Percentiles rank a stretch among this genome's conserved stretches.
These are phyloP conservation scores for Phytopythium montanum DNA, from an alignment of 352 stramenopile genomes.

Conservation along the genomic window DNA sequence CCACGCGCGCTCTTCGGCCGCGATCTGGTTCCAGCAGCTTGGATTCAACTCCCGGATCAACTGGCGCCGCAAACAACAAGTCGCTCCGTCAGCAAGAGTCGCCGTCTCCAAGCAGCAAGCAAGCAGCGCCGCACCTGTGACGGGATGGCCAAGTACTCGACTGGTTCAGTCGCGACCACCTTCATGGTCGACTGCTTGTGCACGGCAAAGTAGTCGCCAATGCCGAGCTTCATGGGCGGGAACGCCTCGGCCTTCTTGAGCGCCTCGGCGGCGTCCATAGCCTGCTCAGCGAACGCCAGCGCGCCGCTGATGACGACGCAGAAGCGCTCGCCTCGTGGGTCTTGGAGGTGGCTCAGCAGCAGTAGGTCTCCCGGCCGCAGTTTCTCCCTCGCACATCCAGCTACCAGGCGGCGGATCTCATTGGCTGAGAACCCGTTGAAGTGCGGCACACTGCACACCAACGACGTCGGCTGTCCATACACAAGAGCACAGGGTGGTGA, in stretches of 20 bases:
- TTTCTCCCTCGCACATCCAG: conserved; percentile 31
- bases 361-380: conserved; percentile 55
- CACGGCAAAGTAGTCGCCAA: conserved; percentile 64
- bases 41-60: conserved; percentile 29
- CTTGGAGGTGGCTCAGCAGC: conserved; percentile 14
- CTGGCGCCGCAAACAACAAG: conserved; percentile 10
- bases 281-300: conserved; percentile 29
- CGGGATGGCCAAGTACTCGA: conserved; percentile 55
- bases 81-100: too few species aligned
- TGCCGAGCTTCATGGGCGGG: conserved; percentile 54
- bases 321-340: conserved; percentile 37
- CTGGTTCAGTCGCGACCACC: conserved; percentile 61
- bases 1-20: conserved; percentile 35
- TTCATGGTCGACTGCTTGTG: conserved; percentile 42
- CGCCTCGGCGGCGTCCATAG: conserved; percentile 33
- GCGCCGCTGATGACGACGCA: conserved; percentile 65
- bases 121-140: conserved; percentile 29
- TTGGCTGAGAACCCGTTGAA: conserved; percentile 61
- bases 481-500: not conserved
- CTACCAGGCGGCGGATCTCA: conserved; percentile 51
- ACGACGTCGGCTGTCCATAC: conserved; percentile 46
- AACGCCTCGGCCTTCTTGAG: conserved; percentile 49
- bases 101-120: not conserved
- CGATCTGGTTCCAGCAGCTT: conserved; percentile 29
- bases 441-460: conserved; percentile 75